Base-by-base conservation (phyloP, 2,329 filamentous ascomycete genomes). In the Fonsecaea monophora region DNA sequence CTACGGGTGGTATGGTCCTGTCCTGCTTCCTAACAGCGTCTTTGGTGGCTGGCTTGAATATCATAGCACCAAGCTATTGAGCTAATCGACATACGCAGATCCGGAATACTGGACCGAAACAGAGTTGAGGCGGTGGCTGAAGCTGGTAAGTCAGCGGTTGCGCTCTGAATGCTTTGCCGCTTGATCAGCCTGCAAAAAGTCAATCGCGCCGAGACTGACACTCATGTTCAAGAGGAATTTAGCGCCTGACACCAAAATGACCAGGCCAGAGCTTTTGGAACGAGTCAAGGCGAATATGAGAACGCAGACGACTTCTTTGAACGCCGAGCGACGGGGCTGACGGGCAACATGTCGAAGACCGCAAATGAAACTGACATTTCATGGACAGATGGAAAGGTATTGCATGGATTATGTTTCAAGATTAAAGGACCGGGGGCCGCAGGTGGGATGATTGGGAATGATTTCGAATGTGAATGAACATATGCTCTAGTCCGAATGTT, bases 111-210 rank as follows among this genome's bases (percentile, higher is more conserved):
- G 94, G 94, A 92, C 92, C 0, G 83, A 85, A 64, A 89, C 92
- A 56, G 92, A 98, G 75, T 83, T 96, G 78, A 85, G 87, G 68
- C 83, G 89, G 74, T 98, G 94, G 93, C 82, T 98, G 59, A 87
- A 87, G 54, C 87, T 86, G 73, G 94, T 97, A 85, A 79, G 90
- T 83, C 48, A 25, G 45, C 18, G 21, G 45, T 13, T 30, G 45
- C 13, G 9, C 25, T 25, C 25, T 25, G 1, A 10, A 25, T 50
- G 9, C 12, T 25, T 13, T 30, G 3, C 45, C 45, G 9, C 30
- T 25, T 5, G 45, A 4, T 50, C 45, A 12, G 21, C 9, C 9
- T 30, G 18, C 8, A 25, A 10, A 12, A 12, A 15, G 12, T 13
- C 18, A 50, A 50, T 4, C 7, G n/a, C 18, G 25, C 21, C 48